These are phyloP conservation scores for Dictyostelium citrinum DNA, from an alignment of 78 protist species.

Conservation along the genomic window DNA sequence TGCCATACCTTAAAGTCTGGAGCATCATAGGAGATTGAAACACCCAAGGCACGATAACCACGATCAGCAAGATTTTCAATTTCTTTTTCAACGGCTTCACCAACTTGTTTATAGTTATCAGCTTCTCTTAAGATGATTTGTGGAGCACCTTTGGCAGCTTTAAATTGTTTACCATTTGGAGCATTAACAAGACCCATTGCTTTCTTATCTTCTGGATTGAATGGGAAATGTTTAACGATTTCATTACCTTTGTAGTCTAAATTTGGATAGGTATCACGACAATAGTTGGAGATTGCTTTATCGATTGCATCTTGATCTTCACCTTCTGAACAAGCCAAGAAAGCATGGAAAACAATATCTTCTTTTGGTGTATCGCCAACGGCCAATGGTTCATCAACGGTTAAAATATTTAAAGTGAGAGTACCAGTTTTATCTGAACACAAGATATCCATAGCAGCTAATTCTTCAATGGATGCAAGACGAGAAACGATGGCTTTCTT, in stretches of 20 bases:
- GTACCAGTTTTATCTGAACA: conserved; percentile 98
- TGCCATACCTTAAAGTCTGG: conserved; percentile 80
- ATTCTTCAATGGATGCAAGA: conserved; percentile 89
- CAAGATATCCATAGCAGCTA: conserved; percentile 82
- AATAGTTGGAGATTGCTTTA: conserved; percentile 49
- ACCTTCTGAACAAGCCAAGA: conserved; percentile 68
- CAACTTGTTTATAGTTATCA: conserved; percentile 62
- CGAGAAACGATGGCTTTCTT: conserved; percentile 91
- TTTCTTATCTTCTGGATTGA: conserved; percentile 87
- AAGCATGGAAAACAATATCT: conserved; percentile 58
- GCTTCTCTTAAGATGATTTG: conserved; percentile 80
- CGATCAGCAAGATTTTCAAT: conserved; percentile 84
- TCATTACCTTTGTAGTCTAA: conserved; percentile 51
- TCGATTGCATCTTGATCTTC: conserved; percentile 88
- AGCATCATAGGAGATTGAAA: conserved; percentile 42
- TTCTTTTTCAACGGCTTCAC: conserved; percentile 19
- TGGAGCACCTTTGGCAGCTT: conserved; percentile 91
- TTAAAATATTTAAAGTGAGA: conserved; percentile 94
- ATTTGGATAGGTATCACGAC: conserved; percentile 42
- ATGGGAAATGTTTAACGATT: conserved; percentile 81
- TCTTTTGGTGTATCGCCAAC: conserved; percentile 40
- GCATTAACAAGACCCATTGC: conserved; percentile 52
- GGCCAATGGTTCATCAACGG: conserved; percentile 79
- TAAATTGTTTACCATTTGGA: conserved; percentile 58
- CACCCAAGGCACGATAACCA: conserved; percentile 90